Base-by-base conservation (phyloP, 2,329 filamentous ascomycete genomes). In the Trichoderma harzianum region DNA sequence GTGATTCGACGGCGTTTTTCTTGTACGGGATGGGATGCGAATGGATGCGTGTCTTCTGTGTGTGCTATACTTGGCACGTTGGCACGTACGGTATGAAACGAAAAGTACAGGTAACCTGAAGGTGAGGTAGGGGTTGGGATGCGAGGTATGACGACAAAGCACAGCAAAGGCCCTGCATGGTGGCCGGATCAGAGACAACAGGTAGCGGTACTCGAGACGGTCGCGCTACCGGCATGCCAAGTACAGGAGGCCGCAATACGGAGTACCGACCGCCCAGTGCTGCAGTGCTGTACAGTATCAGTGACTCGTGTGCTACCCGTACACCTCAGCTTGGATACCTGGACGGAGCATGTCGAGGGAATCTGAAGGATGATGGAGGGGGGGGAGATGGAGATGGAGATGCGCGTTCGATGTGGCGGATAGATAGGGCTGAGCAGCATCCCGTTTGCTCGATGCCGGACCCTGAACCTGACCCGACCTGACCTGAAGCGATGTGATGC, bases 41-140 rank as follows among this genome's bases (percentile, higher is more conserved):
- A 21, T 21, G 43, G 10, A 47, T 47, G 34, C 18, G 43, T 21
- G n/a, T 51, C 43, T 24, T 11, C 18, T 47, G 43, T 21, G 43
- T 21, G 43, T 51, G 39, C 61, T 63, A 63, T 63, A 63, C 61
- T 63, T 63, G 63, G 63, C 63, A 53, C 47, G 63, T 24, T 34
- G 24, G n/a, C 2, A 47, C 7, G 36, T 5, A n/a, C 26, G 6
- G 55, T 58, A n/a, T 30, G 24, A 32, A 18, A 57, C 36, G 36
- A 39, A 39, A 39, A 1, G 36, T 39, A 39, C 36, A 24, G 53
- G 53, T 14, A 10, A 18, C 53, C 55, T 58, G 16, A 32, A n/a
- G 43, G 43, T 16, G 43, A 47, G 43, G 43, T 47, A 47, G 43
- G 43, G 43, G 36, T 18, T 39, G 43, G 43, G 43, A 34, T n/a